Base-by-base conservation (phyloP, 2,329 filamentous ascomycete genomes). In the Pseudogymnoascus sp. region DNA sequence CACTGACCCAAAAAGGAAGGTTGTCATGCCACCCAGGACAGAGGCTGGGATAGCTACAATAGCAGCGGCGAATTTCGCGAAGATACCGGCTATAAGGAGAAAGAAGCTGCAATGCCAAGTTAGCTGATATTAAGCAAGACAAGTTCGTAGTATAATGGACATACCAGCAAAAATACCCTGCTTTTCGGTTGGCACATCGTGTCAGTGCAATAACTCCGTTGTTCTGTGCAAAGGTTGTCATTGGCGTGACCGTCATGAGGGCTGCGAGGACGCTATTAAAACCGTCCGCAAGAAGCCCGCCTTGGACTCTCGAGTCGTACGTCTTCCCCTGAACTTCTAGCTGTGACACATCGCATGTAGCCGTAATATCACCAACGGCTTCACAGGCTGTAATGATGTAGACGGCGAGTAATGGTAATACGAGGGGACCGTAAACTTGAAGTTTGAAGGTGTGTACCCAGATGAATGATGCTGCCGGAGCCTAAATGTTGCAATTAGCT, bases 131-230 rank as follows among this genome's bases (percentile, higher is more conserved):
- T 4, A 30, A 30, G 11, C 25, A 30, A 50, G 8, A 7, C 7
- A 3, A 30, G 11, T 41, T 5, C 5, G 35, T n/a, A 6, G 15
- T 15, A 18, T 30, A 15, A 18, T 30, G 4, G 4, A 3, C 43
- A 30, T 50, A 50, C 43, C 43, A 91, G 70, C 86, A 88, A 57
- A 86, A 88, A 71, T 91, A 91, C 4, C 90, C 90, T 4, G 89
- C 90, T 53, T 85, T 88, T 60, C 90, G 83, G 72, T 91, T 93
- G 1, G 90, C 90, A 71, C 89, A 93, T 14, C 89, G 82, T 0
- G 90, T 94, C 47, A 94, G 78, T 0, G 89, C 87, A 63, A 94
- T 92, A 59, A 93, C 88, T 36, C 89, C 89, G 71, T 93, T 92
- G 76, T 93, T 93, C 72, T 92, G 89, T 0, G 89, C 89, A 67